Percentiles rank a stretch among this genome's conserved stretches.
Conservation (phyloP, 2,329 filamentous ascomycete genomes). For the Stemphylium vesicarium region DNA sequence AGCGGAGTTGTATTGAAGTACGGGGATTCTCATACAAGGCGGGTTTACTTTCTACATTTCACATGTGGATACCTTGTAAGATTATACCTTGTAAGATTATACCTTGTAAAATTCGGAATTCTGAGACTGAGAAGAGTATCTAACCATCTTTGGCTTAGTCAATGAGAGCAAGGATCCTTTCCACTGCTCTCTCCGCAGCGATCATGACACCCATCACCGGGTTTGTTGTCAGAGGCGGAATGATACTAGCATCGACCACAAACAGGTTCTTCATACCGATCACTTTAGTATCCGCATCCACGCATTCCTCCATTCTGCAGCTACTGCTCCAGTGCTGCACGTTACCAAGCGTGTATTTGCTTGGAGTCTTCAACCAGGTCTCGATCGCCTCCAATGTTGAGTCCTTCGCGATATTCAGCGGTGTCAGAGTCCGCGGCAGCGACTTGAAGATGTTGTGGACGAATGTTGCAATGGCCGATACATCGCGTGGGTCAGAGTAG, state of each 20-base stretch:
- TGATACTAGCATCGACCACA: conserved; percentile 60
- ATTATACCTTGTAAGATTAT: no score
- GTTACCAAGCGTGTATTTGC: conserved; percentile 56
- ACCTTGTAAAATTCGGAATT: no score
- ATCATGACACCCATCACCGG: conserved; percentile 63
- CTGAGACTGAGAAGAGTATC: no score
- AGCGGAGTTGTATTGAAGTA: no score
- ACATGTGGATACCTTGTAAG: no score
- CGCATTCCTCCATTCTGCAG: conserved; percentile 59
- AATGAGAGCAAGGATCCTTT: conserved; percentile 52
- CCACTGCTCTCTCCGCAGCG: conserved; percentile 59
- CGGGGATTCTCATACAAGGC: no score
- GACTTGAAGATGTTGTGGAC: conserved; percentile 58
- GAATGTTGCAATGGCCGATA: conserved; percentile 57
- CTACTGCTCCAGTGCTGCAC: conserved; percentile 63
- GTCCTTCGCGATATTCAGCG: conserved; percentile 57
- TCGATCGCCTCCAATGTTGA: conserved; percentile 57
- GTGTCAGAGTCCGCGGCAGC: conserved; percentile 54
- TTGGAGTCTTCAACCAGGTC: conserved; percentile 58
- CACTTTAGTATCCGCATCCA: conserved; percentile 57
- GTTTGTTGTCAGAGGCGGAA: conserved; percentile 60
- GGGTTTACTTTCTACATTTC: no score
- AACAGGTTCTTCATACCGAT: conserved; percentile 59
- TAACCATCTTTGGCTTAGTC: no score
- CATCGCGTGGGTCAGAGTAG: conserved; percentile 58